These are phyloP conservation scores for Citrus unshiu DNA, from an alignment of 345 rosid genomes.

Conservation along the genomic window DNA sequence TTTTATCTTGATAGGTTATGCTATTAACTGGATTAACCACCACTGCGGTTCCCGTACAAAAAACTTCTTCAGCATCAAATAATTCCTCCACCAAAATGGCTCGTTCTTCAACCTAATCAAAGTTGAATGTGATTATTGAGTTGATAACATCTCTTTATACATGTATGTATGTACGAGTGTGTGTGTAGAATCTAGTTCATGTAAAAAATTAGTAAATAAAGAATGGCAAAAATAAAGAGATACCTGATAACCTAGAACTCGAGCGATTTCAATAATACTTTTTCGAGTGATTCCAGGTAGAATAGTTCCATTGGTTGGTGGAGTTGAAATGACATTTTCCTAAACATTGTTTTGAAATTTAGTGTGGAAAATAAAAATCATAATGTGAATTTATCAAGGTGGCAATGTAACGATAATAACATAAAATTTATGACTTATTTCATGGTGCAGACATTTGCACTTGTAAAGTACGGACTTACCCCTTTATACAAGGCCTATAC, in stretches of 20 bases:
- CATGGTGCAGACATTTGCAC: too few species aligned
- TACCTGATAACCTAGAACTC: slow-evolving; percentile 14
- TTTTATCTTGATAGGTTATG: slow-evolving; percentile 31
- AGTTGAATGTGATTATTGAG: neutral
- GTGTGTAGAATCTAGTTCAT: neutral
- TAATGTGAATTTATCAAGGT: neutral
- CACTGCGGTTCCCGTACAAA: slow-evolving; percentile 51
- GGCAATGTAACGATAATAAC: neutral
- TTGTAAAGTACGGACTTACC: too few species aligned
- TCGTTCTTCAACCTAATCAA: slow-evolving; percentile 37
- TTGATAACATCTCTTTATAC: neutral
- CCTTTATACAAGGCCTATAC: too few species aligned
- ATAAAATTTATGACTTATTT: too few species aligned
- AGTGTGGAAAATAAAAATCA: neutral
- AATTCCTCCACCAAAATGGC: slow-evolving; percentile 27
- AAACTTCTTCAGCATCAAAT: slow-evolving; percentile 43
- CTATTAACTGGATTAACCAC: slow-evolving; percentile 32
- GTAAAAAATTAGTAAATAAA: too few species aligned
- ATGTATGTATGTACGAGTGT: too few species aligned
- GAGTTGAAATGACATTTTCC: slow-evolving; percentile 44
- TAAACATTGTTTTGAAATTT: neutral
- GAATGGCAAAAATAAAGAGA: neutral
- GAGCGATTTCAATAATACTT: slow-evolving; percentile 42
- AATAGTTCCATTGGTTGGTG: slow-evolving; percentile 39
- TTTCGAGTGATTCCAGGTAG: slow-evolving; percentile 50